Evolutionary conservation across 306 rosid genomes (phyloP), one percentile per base, ranked within the genome.

Genomic region (Coriaria nepalensis): DNA sequence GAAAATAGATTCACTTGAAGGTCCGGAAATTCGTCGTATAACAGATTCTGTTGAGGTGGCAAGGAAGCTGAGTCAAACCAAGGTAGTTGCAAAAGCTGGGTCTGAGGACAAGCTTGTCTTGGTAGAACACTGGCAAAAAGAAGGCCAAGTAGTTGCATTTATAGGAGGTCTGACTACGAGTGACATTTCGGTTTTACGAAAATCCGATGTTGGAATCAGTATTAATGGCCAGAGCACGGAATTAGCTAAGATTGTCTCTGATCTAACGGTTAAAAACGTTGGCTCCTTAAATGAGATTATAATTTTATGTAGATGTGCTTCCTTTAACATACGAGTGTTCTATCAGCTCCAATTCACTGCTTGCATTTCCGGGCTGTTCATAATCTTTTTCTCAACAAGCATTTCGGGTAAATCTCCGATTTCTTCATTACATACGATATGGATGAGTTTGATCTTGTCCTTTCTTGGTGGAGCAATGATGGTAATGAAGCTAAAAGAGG

Each of bases 261-360:
- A 76, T 43, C 45, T 84, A 14, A 41, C 14, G 2, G 34, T 66
- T 35, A 37, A 33, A 35, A 9, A 50, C 43, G 50, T 52, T 20
- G 48, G 66, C 47, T 66, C 69, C 34, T 50, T 75, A 49, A 0
- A 9, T 34, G 57, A 4, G 13, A 67, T 68, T 50, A 40, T 64
- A 40, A 63, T 15, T 42, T 37, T 10, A 14, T 81, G 83, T 10
- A 63, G 64, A 61, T 54, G 58, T 35, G 34, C 36, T 40, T 78
- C 72, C 69, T 51, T 52, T 12, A 73, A 78, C 57, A 75, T 73
- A 65, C 81, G 65, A 53, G 76, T 66, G 45, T 80, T 84, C 78
- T 65, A 45, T 56, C 79, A 66, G 53, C 49, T 84, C 50, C 86
- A 68, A 13, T 57, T 70, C 61, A 78, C 79, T 33, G 13, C 59